Conservation (phyloP, 1,139 yeast genomes). For the Candida tetrigidarum region DNA sequence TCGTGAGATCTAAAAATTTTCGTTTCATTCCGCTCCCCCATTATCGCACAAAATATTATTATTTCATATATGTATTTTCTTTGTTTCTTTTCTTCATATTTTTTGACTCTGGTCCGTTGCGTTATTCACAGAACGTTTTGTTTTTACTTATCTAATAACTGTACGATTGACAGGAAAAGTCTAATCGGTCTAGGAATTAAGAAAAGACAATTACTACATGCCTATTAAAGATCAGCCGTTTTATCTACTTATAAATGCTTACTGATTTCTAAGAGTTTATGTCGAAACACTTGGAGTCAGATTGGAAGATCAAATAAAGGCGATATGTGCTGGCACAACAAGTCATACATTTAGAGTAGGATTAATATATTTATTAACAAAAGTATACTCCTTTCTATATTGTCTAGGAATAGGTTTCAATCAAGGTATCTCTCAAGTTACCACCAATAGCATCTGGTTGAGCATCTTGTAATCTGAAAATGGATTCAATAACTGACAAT, state of each 20-base stretch:
- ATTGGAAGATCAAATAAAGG: too few relatives aligned
- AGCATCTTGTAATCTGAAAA: constrained; percentile 89
- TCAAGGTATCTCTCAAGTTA: constrained; percentile 86
- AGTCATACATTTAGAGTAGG: background rate
- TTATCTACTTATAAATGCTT: too few relatives aligned
- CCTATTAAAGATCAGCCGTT: too few relatives aligned
- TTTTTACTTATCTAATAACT: too few relatives aligned
- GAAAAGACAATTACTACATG: too few relatives aligned
- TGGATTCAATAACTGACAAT: constrained; percentile 93
- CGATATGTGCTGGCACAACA: too few relatives aligned
- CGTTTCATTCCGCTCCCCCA: background rate
- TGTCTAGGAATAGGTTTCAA: constrained; percentile 70
- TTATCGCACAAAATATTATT: constrained; percentile 3
- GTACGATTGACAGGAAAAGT: too few relatives aligned
- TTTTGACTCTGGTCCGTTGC: background rate
- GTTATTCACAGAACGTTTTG: too few relatives aligned
- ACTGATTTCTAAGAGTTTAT: too few relatives aligned
- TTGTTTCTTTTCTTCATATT: background rate
- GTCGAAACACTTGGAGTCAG: too few relatives aligned
- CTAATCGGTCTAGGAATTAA: too few relatives aligned
- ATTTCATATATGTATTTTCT: too few relatives aligned
- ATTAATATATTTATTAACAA: background rate
- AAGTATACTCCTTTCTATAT: background rate
- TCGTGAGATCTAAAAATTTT: background rate
- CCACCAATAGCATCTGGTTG: constrained; percentile 85